Evolutionary conservation across 129 eudicot genomes (phyloP).

Genomic region (Flaveria linearis): DNA sequence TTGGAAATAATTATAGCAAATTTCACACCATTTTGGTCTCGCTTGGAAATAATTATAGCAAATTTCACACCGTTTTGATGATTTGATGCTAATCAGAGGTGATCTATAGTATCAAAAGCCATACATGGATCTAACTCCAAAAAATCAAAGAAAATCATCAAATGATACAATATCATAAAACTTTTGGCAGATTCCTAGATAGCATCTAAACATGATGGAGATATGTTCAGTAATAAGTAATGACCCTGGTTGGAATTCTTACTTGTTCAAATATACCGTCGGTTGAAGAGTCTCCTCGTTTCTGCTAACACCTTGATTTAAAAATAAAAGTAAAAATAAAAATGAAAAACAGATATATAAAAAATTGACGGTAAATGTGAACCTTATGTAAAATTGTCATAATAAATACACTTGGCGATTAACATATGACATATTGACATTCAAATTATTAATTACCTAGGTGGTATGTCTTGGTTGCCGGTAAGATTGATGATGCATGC

Average conservation of each 20-base stretch:
- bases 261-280: conserved; percentile 89
- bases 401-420: not conserved
- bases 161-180: not conserved
- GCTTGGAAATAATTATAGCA: not conserved
- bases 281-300: conserved; percentile 94
- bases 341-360: not conserved
- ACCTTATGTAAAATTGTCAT: not conserved
- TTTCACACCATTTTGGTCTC: not conserved
- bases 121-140: not conserved
- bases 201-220: not conserved
- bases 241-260: conserved; percentile 36
- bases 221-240: not conserved
- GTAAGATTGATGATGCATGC: conserved; percentile 82
- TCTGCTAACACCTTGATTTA: conserved; percentile 68
- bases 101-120: conserved; percentile 6
- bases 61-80: not conserved
- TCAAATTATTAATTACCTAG: conserved; percentile 52
- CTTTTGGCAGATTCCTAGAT: not conserved
- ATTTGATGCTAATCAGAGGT: not conserved
- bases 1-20: not conserved
- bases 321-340: not conserved
- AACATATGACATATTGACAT: not conserved
- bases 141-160: not conserved
- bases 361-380: not conserved
- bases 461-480: conserved; percentile 89